Evolutionary conservation across 2,329 filamentous ascomycete species (phyloP), one percentile per base, ranked within the genome.

Genomic region (Whalleya microplaca): DNA sequence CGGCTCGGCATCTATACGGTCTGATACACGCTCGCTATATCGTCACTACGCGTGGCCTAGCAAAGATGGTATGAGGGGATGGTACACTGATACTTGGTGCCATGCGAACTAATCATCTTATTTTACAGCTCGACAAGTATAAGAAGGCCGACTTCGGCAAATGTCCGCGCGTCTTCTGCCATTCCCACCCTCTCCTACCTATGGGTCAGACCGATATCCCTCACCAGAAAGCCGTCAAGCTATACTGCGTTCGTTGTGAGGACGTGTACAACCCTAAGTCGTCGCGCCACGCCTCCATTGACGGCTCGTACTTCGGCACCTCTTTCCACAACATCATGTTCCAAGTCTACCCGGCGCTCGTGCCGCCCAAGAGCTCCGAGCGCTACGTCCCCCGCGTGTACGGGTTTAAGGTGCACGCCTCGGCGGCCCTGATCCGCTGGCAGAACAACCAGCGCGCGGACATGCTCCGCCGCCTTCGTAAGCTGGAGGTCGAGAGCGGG

Each of bases 241-340:
- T 99, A 51, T 99, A 96, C 84, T 99, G 95, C 76, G 88, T 90
- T 46, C 91, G 92, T 68, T 99, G 95, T 80, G 95, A 99, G 81
- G 95, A 99, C 74, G 89, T 96, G 57, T 99, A 99, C 83, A 98
- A 98, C 77, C 95, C 95, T 44, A 99, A 99, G 75, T 98, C 95
- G 2, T 78, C 92, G 19, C 91, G 95, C 23, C 95, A 99, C 76
- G 92, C 93, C 48, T 85, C 90, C 56, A 97, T 99, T 69, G 95
- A 99, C 73, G 95, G 95, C 62, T 95, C 95, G 63, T 99, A 98
- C 82, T 99, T 99, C 67, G 95, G 95, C 66, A 93, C 94, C 46
- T 96, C 91, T 2, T 99, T 99, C 81, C 94, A 97, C 82, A 97
- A 97, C 78, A 97, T 99, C 76, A 86, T 99, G 61, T 98, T 99